Base-by-base conservation (phyloP, 495 filamentous ascomycete species). In the Penicillium silybi region DNA sequence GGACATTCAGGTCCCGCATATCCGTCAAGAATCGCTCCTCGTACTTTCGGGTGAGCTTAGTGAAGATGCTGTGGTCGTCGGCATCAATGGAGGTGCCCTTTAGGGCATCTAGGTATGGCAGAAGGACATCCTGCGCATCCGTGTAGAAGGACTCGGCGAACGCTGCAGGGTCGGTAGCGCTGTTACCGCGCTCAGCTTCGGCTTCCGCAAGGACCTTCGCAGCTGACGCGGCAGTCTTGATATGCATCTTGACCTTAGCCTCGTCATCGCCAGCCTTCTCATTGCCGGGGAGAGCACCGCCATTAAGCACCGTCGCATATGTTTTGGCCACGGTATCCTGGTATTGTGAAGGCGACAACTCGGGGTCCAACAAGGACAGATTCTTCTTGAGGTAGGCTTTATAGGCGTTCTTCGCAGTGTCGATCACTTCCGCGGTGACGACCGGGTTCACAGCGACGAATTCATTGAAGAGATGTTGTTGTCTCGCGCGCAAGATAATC, bases 231-330 rank as follows among this genome's bases (percentile, higher is more conserved):
- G 85, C 83, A 2, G 89, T 95, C 62, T 81, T 87, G 48, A 96
- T 81, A 58, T 96, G 90, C 91, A 96, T 96, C 64, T 95, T 96
- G 45, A 89, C 70, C 75, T 97, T 97, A 3, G 85, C 82, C 56
- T 95, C 87, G 50, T 86, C 83, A 54, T 95, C 89, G 0, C 85
- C 84, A 1, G 79, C 67, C 46, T 89, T 71, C 26, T 82, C 78
- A 15, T 84, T 85, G 13, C 80, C 80, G 7, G 79, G 73, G 17
- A 92, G 52, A 6, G 75, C 49, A n/a, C 71, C 68, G 3, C 76
- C 73, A 18, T 65, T 65, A 46, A 81, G 60, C 3, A 91, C 82
- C 18, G 65, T 65, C 16, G 77, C 79, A 64, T 95, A 95, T 6
- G 71, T 74, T 38, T 80, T 77, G 41, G 84, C 77, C 41, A 81